phyloP scores from a whole-genome alignment of 176 grass and related monocot species.

The Paspalum vaginatum region DNA sequence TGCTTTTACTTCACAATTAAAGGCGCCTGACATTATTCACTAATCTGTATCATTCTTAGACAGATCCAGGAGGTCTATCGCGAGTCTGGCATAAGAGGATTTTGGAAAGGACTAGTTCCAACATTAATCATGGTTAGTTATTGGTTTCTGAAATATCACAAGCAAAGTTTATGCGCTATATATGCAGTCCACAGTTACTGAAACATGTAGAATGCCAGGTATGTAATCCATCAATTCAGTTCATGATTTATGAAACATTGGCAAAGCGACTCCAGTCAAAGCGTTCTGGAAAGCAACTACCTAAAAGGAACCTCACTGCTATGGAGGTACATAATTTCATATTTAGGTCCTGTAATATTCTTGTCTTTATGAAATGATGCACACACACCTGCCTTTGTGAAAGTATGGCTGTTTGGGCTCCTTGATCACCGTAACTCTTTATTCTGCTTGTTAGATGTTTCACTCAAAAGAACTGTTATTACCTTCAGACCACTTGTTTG shows the following conservation, averaged over 20 bases:
- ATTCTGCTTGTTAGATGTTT: not conserved
- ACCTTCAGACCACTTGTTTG: constrained; percentile 18
- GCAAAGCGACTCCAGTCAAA: constrained; percentile 76
- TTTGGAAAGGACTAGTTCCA: constrained; percentile 97
- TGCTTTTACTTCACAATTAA: constrained; percentile 42
- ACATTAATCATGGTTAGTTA: constrained; percentile 92
- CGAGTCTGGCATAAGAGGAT: constrained; percentile 86
- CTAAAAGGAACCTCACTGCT: constrained; percentile 74
- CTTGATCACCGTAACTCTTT: constrained; percentile 19
- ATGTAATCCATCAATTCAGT: constrained; percentile 99
- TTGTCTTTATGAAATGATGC: not conserved
- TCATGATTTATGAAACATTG: constrained; percentile 97
- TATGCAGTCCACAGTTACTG: constrained; percentile 16
- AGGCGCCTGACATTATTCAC: constrained; percentile 22
- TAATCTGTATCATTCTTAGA: constrained; percentile 35
- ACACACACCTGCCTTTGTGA: not conserved
- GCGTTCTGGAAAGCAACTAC: constrained; percentile 50
- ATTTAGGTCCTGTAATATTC: constrained; percentile 2
- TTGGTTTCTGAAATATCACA: constrained; percentile 37
- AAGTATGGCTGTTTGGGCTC: constrained; percentile 1
- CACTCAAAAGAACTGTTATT: not conserved
- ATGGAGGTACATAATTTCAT: constrained; percentile 60
- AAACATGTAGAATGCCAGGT: constrained; percentile 64
- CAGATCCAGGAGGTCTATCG: constrained; percentile 78
- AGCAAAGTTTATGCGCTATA: constrained; percentile 11